These are phyloP conservation scores for Tarenaya hassleriana DNA, from an alignment of 345 rosid genomes.

Conservation along the genomic window DNA sequence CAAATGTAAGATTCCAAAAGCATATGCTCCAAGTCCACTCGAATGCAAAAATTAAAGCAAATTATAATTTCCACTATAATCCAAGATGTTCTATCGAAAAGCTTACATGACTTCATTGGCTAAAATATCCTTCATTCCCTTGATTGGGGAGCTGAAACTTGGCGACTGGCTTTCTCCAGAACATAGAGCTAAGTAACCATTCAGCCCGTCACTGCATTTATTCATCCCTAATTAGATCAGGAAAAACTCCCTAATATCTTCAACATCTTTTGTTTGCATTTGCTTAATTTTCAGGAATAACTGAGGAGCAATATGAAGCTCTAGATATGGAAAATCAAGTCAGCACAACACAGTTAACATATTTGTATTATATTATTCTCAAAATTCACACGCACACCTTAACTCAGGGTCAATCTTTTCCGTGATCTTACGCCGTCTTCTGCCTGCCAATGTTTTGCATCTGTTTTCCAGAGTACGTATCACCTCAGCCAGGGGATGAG, in stretches of 20 bases:
- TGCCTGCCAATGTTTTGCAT: constrained; percentile 41
- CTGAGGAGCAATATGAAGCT: not conserved
- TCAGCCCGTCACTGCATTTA: constrained; percentile 91
- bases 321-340: constrained; percentile 1
- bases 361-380: not conserved
- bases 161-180: constrained; percentile 72
- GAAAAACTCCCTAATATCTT: not conserved
- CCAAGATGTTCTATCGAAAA: constrained; percentile 8
- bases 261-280: too few species aligned
- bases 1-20: not conserved
- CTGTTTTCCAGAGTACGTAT: constrained; percentile 60
- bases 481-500: constrained; percentile 68
- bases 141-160: constrained; percentile 67
- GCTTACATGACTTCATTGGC: constrained; percentile 85
- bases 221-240: constrained; percentile 39
- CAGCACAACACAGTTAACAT: too few species aligned
- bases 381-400: constrained; percentile 49
- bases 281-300: not conserved
- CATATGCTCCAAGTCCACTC: not conserved
- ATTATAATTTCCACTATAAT: not conserved
- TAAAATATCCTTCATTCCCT: constrained; percentile 77
- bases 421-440: constrained; percentile 38
- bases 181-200: constrained; percentile 80
- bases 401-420: constrained; percentile 56
- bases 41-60: not conserved